Evolutionary conservation across 345 rosid species (phyloP).

Genomic region (Passiflora organensis): DNA sequence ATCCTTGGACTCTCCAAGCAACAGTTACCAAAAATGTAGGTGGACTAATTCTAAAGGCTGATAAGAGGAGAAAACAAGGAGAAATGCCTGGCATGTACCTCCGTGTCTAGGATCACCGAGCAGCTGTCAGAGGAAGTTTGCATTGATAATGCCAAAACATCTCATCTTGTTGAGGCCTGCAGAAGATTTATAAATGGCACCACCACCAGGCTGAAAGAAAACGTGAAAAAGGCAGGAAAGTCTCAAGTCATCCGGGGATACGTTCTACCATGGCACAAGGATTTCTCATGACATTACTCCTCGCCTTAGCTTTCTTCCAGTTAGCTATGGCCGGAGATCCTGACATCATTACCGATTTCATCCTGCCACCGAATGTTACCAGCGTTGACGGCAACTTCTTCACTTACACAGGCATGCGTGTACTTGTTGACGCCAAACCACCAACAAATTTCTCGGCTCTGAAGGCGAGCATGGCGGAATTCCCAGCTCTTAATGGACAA

Average conservation of each 20-base stretch:
- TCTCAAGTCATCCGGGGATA: not conserved
- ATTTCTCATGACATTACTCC: not conserved
- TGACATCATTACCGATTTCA: slow-evolving; percentile 9
- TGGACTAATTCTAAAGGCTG: too few species aligned
- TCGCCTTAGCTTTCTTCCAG: not conserved
- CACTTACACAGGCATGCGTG: slow-evolving; percentile 6
- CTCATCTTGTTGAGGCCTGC: not conserved
- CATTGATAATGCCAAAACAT: not conserved
- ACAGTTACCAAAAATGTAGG: too few species aligned
- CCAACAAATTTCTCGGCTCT: slow-evolving; percentile 4
- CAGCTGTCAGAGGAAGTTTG: not conserved
- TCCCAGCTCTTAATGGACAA: slow-evolving; percentile 15
- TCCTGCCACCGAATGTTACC: not conserved
- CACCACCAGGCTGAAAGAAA: not conserved
- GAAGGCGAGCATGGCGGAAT: slow-evolving; percentile 13
- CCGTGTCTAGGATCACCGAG: not conserved
- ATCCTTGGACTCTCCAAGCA: too few species aligned
- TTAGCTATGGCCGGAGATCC: slow-evolving; percentile 8
- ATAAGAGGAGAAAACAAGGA: too few species aligned
- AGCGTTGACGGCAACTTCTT: slow-evolving; percentile 2
- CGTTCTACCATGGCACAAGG: not conserved
- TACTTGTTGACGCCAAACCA: not conserved
- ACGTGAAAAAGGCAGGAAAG: not conserved
- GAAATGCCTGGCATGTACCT: too few species aligned
- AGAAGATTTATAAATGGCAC: not conserved